Base-by-base conservation (phyloP, 192 early-diverging fungal species). In the Paraglomus occultum region DNA sequence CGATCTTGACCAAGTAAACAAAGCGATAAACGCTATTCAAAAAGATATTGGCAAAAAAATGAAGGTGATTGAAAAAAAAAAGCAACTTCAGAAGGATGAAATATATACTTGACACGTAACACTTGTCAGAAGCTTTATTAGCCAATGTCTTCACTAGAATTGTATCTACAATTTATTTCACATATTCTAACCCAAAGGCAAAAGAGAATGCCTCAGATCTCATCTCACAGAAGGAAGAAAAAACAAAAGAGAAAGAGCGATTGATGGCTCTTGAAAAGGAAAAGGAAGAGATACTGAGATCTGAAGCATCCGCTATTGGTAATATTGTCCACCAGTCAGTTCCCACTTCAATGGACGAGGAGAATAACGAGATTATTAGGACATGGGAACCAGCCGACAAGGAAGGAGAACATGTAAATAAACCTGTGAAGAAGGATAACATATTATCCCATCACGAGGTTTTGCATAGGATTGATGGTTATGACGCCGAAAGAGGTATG, bases 291-390 rank as follows among this genome's bases (percentile, higher is more conserved):
- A 60, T 67, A 1, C 86, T 92, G 73, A 82, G 82, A 61, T 66
- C 64, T n/a, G 90, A 88, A 80, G 78, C 93, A 38, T 70, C 59
- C 14, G 72, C 79, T 22, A 82, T 99, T 58, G 97, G 97, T 67
- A 99, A 99, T 88, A 77, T 97, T 69, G 96, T 99, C 5, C 96
- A 97, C 75, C 83, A 91, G 66, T 90, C 89, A 39, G 95, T 97
- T 15, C 87, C 91, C 8, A 89, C 89, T 61, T 94, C 92, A 51
- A 81, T 85, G 65, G 89, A 92, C 66, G 97, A 99, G 80, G 86
- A 79, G 71, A 58, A 51, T 71, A 66, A 62, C 52, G 54, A 44
- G n/a, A 51, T 51, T 68, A 17, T 67, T 52, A 49, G 20, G 40
- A 58, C 55, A 48, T 45, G 62, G 52, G 66, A 54, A 59, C 47